Evolutionary conservation across 78 protist species (phyloP).

Genomic region (Emiliania huxleyi): DNA sequence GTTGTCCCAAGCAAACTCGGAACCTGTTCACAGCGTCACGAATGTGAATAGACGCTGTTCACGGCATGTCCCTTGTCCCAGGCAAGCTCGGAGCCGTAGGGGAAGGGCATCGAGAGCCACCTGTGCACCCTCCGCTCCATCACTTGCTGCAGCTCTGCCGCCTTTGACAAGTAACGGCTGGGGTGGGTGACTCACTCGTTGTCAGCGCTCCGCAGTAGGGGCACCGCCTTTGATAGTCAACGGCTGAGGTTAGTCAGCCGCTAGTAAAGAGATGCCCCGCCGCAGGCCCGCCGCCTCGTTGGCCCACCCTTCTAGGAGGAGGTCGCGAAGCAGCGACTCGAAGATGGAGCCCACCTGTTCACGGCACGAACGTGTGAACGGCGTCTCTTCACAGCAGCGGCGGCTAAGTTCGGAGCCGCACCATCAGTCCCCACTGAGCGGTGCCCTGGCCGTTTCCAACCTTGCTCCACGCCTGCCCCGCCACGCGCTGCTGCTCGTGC

Average conservation of each 20-base stretch:
- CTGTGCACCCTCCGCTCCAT: not conserved
- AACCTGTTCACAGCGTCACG: too few species aligned
- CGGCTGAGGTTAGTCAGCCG: too few species aligned
- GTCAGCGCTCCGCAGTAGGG: too few species aligned
- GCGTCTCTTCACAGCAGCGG: too few species aligned
- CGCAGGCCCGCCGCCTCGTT: not conserved
- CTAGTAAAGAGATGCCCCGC: too few species aligned
- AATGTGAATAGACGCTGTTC: too few species aligned
- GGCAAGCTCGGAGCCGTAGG: not conserved
- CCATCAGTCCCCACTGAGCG: slow-evolving; percentile 3
- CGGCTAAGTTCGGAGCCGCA: too few species aligned
- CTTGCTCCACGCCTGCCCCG: too few species aligned
- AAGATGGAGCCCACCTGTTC: not conserved
- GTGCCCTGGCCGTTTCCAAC: not conserved
- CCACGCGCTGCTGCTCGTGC: too few species aligned
- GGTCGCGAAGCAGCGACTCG: not conserved
- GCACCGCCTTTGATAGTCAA: too few species aligned
- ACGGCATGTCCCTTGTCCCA: not conserved
- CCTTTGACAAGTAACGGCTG: not conserved
- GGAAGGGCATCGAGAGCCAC: not conserved
- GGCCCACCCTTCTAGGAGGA: not conserved
- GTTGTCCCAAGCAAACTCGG: not conserved
- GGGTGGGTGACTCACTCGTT: too few species aligned
- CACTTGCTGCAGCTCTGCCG: not conserved
- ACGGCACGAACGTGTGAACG: too few species aligned